Percentiles rank a stretch among this genome's conserved stretches.
Conservation (phyloP, 805 yeast species). For the Scheffersomyces spartinae region DNA sequence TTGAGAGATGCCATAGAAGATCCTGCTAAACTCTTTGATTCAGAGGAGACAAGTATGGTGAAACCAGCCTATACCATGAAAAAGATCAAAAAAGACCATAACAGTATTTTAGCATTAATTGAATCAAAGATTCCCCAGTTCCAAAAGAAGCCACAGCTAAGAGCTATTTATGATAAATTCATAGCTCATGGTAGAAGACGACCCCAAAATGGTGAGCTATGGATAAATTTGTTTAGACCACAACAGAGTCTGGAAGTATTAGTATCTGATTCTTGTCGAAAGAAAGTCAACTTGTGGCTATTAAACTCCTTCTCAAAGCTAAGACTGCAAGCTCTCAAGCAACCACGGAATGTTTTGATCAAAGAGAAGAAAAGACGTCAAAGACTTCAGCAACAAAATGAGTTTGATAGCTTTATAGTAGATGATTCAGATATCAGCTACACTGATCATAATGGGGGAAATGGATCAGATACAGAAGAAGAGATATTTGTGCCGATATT, state of each 20-base stretch:
- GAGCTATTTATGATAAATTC: constrained; percentile 5
- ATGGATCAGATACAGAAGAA: constrained; percentile 17
- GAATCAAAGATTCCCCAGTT: constrained; percentile 5
- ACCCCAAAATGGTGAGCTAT: constrained; percentile 7
- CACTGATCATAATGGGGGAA: no score
- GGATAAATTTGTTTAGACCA: constrained; percentile 39
- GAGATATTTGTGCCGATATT: constrained; percentile 47
- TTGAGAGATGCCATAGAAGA: neutral
- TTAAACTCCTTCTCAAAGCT: constrained; percentile 23
- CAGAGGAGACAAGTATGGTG: neutral
- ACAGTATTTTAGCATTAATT: no score
- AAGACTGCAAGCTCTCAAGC: constrained; percentile 16
- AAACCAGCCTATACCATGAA: neutral
- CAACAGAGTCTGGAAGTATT: constrained; percentile 19
- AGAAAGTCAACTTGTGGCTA: constrained; percentile 27
- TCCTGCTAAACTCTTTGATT: constrained; percentile 5
- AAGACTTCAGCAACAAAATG: constrained; percentile 10
- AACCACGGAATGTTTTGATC: constrained; percentile 19
- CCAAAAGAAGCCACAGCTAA: constrained; percentile 4
- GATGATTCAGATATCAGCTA: constrained; percentile 17
- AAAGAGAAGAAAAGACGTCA: constrained; percentile 11
- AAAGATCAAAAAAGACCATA: neutral
- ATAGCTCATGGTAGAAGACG: constrained; percentile 1
- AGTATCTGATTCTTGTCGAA: constrained; percentile 13
- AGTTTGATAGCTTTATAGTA: constrained; percentile 27